A percentile compares a stretch with the other conserved stretches of the same genome.
Conservation (phyloP, 2,329 filamentous ascomycete genomes). For the Pseudogymnoascus pannorum region DNA sequence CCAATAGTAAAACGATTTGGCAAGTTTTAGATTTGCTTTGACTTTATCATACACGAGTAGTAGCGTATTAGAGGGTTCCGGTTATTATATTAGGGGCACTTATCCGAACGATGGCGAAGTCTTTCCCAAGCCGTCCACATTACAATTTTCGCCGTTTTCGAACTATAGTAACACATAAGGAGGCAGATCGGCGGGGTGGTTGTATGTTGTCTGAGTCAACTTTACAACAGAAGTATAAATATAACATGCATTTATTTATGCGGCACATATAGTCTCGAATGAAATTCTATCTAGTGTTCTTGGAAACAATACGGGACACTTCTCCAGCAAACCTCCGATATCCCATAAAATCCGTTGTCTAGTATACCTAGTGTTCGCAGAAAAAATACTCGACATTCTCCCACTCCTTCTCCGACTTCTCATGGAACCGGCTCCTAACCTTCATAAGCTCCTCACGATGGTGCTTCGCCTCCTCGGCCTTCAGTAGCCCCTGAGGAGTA, state of each 20-base stretch:
- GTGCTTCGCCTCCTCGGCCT: background rate
- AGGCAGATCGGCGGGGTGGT: background rate
- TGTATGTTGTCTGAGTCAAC: background rate
- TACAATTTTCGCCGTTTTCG: background rate
- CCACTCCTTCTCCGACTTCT: background rate
- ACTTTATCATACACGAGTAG: no score
- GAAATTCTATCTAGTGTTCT: background rate
- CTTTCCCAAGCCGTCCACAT: background rate
- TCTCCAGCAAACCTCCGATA: background rate
- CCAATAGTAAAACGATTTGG: background rate
- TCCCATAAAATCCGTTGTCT: background rate
- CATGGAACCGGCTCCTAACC: background rate
- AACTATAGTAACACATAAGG: background rate
- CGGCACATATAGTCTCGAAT: background rate
- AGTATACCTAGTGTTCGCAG: background rate
- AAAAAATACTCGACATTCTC: background rate
- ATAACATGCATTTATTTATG: background rate
- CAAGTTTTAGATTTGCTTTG: background rate
- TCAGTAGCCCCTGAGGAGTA: background rate
- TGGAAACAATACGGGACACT: background rate
- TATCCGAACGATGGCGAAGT: background rate
- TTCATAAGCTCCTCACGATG: conserved; percentile 6
- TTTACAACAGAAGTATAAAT: background rate
- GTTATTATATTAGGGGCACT: background rate
- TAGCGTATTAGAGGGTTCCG: background rate